Base-by-base conservation (phyloP, 129 eudicot genomes). In the Tagetes erecta region DNA sequence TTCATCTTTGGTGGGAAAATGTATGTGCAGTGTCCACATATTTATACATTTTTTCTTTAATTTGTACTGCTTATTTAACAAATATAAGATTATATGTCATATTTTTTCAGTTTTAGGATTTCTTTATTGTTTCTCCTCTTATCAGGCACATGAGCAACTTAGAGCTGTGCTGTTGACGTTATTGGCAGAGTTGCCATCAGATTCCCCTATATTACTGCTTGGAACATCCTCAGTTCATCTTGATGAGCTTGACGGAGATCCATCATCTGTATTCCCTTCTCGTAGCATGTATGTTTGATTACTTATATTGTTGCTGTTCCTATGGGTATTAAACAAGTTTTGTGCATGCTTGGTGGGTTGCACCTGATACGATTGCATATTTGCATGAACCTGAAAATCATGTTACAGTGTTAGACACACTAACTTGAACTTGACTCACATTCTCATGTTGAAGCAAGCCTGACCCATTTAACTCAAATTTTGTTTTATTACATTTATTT, bases 1-100 rank as follows among this genome's bases (percentile, higher is more conserved):
- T 88, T 77, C 83, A 91, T 82, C 96, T 86, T 74, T 91, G 99
- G 99, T 89, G 96, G 96, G 97, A 91, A 76, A 95, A 89, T 85
- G 99, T 94, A 77, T 78, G 91, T 73, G 71, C 67, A 14, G 73
- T 83, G 91, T 81, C 71, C 71, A 33, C 78, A 39, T 60, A 34
- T 74, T 41, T 64, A 52, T 36, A 56, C 63, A 34, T 31, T 71
- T 37, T 62, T 62, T 62, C 46, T 62, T 62, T 62, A 37, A 45
- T 56, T 77, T 6, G 53, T 44, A 65, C 51, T 79, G 62, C 62
- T 77, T 42, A 79, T 56, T 72, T 38, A 41, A 8, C 20, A 35
- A 55, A 40, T 58, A 46, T 41, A 5, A 62, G 1, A 5, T 68
- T 50, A 56, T 46, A 53, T 30, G 31, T 68, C 71, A 65, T 51